These are phyloP conservation scores for Pisolithus tinctorius DNA, from an alignment of 768 basidiomycete species.

Conservation along the genomic window DNA sequence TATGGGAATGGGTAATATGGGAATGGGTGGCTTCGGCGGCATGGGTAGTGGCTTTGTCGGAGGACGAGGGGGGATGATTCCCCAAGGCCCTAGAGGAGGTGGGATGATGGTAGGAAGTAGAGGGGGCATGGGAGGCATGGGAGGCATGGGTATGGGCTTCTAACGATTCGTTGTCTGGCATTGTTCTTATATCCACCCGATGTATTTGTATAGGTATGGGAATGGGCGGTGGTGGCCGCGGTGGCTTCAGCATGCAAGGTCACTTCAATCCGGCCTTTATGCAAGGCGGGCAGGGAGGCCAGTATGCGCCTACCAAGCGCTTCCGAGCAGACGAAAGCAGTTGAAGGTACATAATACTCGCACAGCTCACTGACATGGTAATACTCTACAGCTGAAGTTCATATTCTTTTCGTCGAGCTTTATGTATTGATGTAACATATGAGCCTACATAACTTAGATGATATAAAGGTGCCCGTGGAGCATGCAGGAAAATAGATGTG, in stretches of 20 bases:
- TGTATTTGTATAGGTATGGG: constrained; percentile 43
- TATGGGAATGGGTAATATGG: constrained; percentile 35
- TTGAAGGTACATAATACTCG: constrained; percentile 10
- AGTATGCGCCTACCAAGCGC: constrained; percentile 43
- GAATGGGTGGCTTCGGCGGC: constrained; percentile 37
- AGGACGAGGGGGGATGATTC: constrained; percentile 49
- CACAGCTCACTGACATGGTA: background rate
- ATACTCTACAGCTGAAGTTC: background rate
- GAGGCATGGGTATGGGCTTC: constrained; percentile 48
- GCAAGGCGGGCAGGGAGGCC: constrained; percentile 33
- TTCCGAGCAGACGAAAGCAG: constrained; percentile 49
- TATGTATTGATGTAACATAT: constrained; percentile 28
- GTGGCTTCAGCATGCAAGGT: constrained; percentile 47
- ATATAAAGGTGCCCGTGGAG: background rate
- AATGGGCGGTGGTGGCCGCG: constrained; percentile 41
- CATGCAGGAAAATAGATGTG: constrained; percentile 3
- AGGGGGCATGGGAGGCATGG: constrained; percentile 17
- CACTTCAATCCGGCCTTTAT: constrained; percentile 77
- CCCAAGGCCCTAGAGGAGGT: constrained; percentile 37
- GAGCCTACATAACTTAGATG: constrained; percentile 3
- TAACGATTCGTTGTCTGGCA: constrained; percentile 15
- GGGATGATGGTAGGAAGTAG: constrained; percentile 46
- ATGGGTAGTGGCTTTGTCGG: constrained; percentile 39
- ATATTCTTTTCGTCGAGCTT: constrained; percentile 6
- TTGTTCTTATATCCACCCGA: constrained; percentile 26